Percentiles rank a stretch among this genome's conserved stretches.
Conservation (phyloP, 2,329 filamentous ascomycete genomes). For the Clonostachys sp. region DNA sequence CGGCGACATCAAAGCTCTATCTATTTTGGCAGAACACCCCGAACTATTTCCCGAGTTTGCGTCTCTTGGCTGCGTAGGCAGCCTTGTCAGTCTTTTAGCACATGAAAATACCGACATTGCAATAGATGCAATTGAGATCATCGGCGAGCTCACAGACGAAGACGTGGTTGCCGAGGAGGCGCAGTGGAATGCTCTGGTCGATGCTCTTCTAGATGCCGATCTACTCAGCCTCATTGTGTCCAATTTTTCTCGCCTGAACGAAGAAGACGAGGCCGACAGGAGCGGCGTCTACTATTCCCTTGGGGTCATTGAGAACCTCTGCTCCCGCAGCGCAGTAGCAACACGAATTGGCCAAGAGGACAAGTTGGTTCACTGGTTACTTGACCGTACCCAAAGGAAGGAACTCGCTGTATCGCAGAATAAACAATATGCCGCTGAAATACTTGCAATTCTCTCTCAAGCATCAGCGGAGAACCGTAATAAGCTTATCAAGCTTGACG, state of each 20-base stretch:
- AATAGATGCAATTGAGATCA: slow-evolving; percentile 83
- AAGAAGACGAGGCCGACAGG: slow-evolving; percentile 67
- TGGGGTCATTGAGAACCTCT: slow-evolving; percentile 78
- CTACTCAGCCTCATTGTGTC: slow-evolving; percentile 69
- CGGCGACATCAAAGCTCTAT: slow-evolving; percentile 78
- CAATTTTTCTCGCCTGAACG: slow-evolving; percentile 76
- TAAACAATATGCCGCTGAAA: slow-evolving; percentile 90
- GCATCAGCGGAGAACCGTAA: slow-evolving; percentile 62
- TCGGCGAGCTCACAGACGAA: slow-evolving; percentile 89
- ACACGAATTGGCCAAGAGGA: slow-evolving; percentile 69
- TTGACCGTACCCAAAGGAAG: slow-evolving; percentile 64
- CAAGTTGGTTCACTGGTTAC: slow-evolving; percentile 69
- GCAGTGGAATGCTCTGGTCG: slow-evolving; percentile 76
- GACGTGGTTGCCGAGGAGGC: slow-evolving; percentile 77
- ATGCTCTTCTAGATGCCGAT: slow-evolving; percentile 62
- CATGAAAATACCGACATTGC: slow-evolving; percentile 98
- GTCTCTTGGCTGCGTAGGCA: slow-evolving; percentile 66
- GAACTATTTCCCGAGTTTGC: slow-evolving; percentile 79
- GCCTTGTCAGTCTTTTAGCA: slow-evolving; percentile 75
- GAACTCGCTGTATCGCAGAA: slow-evolving; percentile 77
- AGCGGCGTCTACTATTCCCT: slow-evolving; percentile 84
- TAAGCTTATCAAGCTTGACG: slow-evolving; percentile 61
- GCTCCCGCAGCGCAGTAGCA: slow-evolving; percentile 63
- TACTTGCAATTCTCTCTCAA: slow-evolving; percentile 85
- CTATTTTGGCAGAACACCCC: slow-evolving; percentile 81